These are phyloP conservation scores for Senecio squalidus DNA, from an alignment of 140 eudicot species.

Conservation along the genomic window DNA sequence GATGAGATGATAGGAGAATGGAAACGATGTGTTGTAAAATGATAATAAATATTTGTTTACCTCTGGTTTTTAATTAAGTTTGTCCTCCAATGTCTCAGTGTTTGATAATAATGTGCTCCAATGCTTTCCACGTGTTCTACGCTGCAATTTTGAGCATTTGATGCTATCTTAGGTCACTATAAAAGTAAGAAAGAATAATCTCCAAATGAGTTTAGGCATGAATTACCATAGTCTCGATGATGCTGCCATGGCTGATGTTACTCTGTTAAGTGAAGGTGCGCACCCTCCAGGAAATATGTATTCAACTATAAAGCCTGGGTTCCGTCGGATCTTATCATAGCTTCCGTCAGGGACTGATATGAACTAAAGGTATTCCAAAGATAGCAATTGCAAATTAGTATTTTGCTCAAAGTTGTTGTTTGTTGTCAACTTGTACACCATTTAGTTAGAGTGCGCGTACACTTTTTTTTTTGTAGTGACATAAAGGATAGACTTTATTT, in stretches of 20 bases:
- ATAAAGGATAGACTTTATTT: too few relatives aligned
- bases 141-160: conserved; percentile 27
- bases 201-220: neutral
- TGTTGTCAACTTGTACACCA: neutral
- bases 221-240: conserved; percentile 80
- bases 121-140: conserved; percentile 86
- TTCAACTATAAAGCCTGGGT: conserved; percentile 81
- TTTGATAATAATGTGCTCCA: conserved; percentile 85
- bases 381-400: neutral
- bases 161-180: neutral
- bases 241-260: conserved; percentile 85
- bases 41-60: conserved; percentile 16
- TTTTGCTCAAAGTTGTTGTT: neutral
- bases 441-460: too few relatives aligned
- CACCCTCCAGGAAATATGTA: conserved; percentile 94
- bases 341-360: conserved; percentile 82
- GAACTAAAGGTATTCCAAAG: conserved; percentile 32
- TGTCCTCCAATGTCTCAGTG: conserved; percentile 78
- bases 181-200: neutral
- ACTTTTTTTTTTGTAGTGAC: too few relatives aligned
- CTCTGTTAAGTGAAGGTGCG: conserved; percentile 75
- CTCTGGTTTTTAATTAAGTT: conserved; percentile 67
- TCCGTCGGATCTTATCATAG: conserved; percentile 69
- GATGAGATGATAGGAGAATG: neutral
- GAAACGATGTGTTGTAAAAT: neutral